Conservation (phyloP, 1,284 basidiomycete species). For the Fomitopsis pinicola region DNA sequence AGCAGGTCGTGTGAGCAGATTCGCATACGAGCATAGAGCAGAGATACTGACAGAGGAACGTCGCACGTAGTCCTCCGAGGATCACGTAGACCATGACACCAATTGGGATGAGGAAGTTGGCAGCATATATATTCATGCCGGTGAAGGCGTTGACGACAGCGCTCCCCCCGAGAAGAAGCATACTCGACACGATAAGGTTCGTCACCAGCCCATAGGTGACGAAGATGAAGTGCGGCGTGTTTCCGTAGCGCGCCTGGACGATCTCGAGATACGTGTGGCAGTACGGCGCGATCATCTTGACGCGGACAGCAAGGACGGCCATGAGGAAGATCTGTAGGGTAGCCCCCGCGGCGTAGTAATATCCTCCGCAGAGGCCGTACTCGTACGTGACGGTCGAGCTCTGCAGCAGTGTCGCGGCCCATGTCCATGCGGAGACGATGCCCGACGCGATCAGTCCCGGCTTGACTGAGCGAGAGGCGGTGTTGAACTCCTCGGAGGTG, state of each 20-base stretch:
- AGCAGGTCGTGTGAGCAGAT: background rate
- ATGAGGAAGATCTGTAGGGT: constrained; percentile 42
- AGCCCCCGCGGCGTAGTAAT: constrained; percentile 15
- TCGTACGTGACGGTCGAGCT: constrained; percentile 33
- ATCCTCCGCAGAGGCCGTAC: constrained; percentile 28
- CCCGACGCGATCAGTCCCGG: constrained; percentile 54
- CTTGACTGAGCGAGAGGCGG: constrained; percentile 38
- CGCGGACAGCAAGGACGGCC: constrained; percentile 30
- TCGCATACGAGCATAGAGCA: constrained; percentile 19
- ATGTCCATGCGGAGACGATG: constrained; percentile 40
- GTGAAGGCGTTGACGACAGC: constrained; percentile 43
- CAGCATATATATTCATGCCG: constrained; percentile 37
- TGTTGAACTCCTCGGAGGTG: constrained; percentile 42
- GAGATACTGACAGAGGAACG: constrained; percentile 9
- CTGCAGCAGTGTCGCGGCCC: constrained; percentile 31
- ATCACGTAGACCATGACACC: constrained; percentile 18
- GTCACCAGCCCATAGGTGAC: constrained; percentile 26
- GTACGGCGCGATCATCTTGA: constrained; percentile 19
- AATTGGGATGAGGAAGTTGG: constrained; percentile 16
- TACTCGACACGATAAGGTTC: constrained; percentile 11
- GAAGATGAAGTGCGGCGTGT: constrained; percentile 4
- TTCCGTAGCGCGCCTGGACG: constrained; percentile 10
- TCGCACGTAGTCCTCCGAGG: constrained; percentile 13
- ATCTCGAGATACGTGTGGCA: constrained; percentile 20
- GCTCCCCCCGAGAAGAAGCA: constrained; percentile 22